phyloP scores from a whole-genome alignment of 2,329 filamentous ascomycete genomes.

The Didymella glomerata region DNA sequence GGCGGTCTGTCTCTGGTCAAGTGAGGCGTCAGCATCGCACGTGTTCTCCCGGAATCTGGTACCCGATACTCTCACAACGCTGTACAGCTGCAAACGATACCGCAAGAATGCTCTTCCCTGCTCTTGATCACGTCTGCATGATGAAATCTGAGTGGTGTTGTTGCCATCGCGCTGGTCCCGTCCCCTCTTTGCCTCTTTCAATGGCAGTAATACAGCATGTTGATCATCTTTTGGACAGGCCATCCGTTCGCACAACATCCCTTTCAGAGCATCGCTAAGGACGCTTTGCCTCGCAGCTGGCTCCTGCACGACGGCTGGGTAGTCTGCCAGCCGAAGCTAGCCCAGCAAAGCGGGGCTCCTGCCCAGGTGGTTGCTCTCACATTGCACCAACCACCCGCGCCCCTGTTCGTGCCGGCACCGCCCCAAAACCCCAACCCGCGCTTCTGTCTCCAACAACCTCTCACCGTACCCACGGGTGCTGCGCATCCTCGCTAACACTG shows the following conservation, averaged over 20 bases:
- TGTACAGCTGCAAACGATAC: slow-evolving; percentile 9
- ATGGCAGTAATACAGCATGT: slow-evolving; percentile 3
- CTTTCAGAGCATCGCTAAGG: slow-evolving; percentile 15
- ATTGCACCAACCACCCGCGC: slow-evolving; percentile 1
- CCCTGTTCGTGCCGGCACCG: slow-evolving; percentile 22
- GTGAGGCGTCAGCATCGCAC: slow-evolving; percentile 23
- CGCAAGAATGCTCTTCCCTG: slow-evolving; percentile 2
- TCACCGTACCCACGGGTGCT: slow-evolving; percentile 24
- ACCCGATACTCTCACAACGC: slow-evolving; percentile 1
- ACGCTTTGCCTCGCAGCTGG: slow-evolving; percentile 12
- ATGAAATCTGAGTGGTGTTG: not conserved
- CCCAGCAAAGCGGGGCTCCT: slow-evolving; percentile 5
- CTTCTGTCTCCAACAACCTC: slow-evolving; percentile 2
- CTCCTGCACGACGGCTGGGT: slow-evolving; percentile 12
- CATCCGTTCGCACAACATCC: slow-evolving; percentile 16
- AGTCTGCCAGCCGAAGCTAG: slow-evolving; percentile 1
- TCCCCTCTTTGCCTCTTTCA: slow-evolving; percentile 3
- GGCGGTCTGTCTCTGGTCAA: slow-evolving; percentile 20
- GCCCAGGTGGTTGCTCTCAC: not conserved
- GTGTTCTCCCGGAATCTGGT: slow-evolving; percentile 11
- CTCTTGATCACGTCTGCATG: slow-evolving; percentile 2
- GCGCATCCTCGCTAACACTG: slow-evolving; percentile 29
- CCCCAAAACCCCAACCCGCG: slow-evolving; percentile 28
- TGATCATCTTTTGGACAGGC: slow-evolving; percentile 2
- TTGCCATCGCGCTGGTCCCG: not conserved